Base-by-base conservation (phyloP, 2,329 filamentous ascomycete genomes). In the Didymella exigua region DNA sequence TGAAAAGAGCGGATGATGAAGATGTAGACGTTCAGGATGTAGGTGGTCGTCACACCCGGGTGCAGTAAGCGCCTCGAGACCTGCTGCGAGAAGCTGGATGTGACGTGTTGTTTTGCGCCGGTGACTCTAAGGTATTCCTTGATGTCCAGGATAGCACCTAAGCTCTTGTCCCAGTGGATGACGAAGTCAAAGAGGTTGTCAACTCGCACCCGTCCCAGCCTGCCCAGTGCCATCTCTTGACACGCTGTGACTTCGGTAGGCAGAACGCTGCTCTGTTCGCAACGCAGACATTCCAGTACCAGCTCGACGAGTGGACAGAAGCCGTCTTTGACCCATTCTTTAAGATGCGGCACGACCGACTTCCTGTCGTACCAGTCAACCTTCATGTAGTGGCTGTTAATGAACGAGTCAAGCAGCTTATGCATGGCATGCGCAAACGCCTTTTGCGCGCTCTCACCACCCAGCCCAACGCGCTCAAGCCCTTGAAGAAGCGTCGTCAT, bases 181-280 rank as follows among this genome's bases (percentile, higher is more conserved):
- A 92, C 86, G 67, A 93, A 92, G 67, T 93, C 89, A 66, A 92
- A 93, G 9, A 95, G 78, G 67, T 91, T 86, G 7, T 83, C 80
- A 40, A 89, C 89, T 37, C 90, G 83, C 42, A 89, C 78, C 16
- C 84, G 82, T 2, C 89, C 89, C 14, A 93, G 80, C 38, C 87
- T 83, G 2, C 84, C 84, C 38, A 90, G 74, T 14, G 87, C 88
- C 64, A 89, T 86, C 34, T 89, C 85, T 68, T 88, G 88, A 84
- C 88, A 91, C 58, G 84, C 85, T 60, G 86, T 82, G 36, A 89
- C 79, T 56, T 90, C 71, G 13, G 63, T 61, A 9, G 67, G 56
- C 30, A 68, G 49, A 30, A 73, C 60, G 26, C 47, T 64, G 40
- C 62, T 68, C 30, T 69, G 61, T 30, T 70, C 58, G 49, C 68